Evolutionary conservation across 176 grass and related monocot species (phyloP), one percentile per base, ranked within the genome.

Genomic region (Cymbopogon citratus): DNA sequence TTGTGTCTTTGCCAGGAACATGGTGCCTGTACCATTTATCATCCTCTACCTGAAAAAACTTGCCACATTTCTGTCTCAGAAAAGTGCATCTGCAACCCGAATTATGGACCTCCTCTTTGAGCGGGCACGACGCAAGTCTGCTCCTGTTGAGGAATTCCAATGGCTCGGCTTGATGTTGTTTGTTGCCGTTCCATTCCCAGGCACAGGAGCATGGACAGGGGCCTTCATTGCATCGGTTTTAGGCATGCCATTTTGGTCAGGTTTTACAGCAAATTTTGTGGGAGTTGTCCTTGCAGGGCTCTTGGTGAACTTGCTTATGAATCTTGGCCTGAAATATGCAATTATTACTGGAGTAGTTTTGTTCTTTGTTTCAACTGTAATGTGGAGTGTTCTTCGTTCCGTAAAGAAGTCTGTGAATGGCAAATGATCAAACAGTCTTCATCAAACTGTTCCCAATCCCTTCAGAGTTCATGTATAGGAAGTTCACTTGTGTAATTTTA

Each of bases 151-250:
- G 81, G 95, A 98, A 77, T 98, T 98, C 72, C 88, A 89, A 48
- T 98, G 92, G 95, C 84, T 98, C 21, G 95, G 95, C 35, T 59
- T 98, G 80, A 98, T 94, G 95, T 38, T 98, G 77, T 97, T 97
- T 14, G 95, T 98, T 16, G 95, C 95, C 1, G 84, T 98, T 65
- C 95, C 95, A 0, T 94, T 98, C 75, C 92, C 95, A 23, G 92
- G 95, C 38, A 43, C 40, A 2, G 40, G 40, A 43, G 40, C 40
- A 43, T 43, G 40, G 40, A 43, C 40, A 43, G 40, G 40, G 40
- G 40, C 40, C 40, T 11, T 43, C 40, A 43, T 43, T 43, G 40
- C 40, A 43, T 43, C 40, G 2, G 40, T 43, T 11, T 43, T 43
- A 43, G 40, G 40, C 9, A 43, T 43, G 40, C 40, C 40, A 43